Evolutionary conservation across 495 filamentous ascomycete species (phyloP).

Genomic region (Haplographium delicatum): DNA sequence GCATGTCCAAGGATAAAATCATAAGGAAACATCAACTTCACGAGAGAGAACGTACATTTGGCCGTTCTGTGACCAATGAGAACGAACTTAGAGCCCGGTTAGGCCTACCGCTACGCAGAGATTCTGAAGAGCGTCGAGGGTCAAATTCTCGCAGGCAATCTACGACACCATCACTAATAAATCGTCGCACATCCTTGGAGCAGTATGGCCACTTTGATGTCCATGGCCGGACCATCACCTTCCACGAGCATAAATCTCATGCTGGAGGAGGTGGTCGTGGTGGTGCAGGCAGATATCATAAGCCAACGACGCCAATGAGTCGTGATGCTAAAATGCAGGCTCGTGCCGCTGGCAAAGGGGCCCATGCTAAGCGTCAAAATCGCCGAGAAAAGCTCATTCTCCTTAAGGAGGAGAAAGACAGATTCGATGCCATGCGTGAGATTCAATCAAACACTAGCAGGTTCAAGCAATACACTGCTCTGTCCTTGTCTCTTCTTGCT

Average conservation of each 20-base stretch:
- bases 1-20: conserved; percentile 62
- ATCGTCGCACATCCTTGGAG: conserved; percentile 26
- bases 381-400: conserved; percentile 45
- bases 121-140: not conserved
- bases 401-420: conserved; percentile 53
- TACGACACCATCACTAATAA: conserved; percentile 1
- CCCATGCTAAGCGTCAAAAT: conserved; percentile 47
- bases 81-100: conserved; percentile 37
- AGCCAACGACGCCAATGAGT: conserved; percentile 8
- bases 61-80: conserved; percentile 45
- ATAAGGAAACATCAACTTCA: conserved; percentile 58
- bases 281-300: conserved; percentile 13
- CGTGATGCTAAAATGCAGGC: conserved; percentile 38
- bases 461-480: conserved; percentile 59
- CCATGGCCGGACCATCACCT: conserved; percentile 32
- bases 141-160: conserved; percentile 9
- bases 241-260: conserved; percentile 26
- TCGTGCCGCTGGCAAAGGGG: conserved; percentile 48
- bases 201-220: conserved; percentile 33
- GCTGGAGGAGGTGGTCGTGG: conserved; percentile 17
- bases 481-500: conserved; percentile 51
- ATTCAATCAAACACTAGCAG: conserved; percentile 57
- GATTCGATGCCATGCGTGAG: conserved; percentile 72
- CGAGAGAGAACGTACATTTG: conserved; percentile 50
- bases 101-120: conserved; percentile 31